These are phyloP conservation scores for Chlorella sp. DNA, from an alignment of 139 green algal genomes.

Conservation along the genomic window DNA sequence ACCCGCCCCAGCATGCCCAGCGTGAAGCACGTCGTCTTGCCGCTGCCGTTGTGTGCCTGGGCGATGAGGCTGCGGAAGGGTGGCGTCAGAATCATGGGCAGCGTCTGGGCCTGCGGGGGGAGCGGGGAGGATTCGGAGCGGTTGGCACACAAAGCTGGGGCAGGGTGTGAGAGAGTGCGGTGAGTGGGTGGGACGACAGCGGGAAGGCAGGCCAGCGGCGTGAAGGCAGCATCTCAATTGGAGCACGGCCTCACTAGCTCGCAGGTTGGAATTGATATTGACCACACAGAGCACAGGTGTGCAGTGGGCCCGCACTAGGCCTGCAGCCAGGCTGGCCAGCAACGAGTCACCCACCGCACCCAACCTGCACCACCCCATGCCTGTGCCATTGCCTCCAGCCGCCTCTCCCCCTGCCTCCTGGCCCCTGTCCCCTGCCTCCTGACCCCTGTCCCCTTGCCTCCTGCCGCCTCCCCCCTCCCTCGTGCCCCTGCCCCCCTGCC, in stretches of 20 bases:
- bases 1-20: constrained; percentile 97
- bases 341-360: too few species aligned
- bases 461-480: neutral
- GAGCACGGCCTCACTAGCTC: too few species aligned
- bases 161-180: too few species aligned
- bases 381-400: too few species aligned
- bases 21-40: constrained; percentile 99
- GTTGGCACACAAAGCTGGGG: neutral
- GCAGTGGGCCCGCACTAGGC: too few species aligned
- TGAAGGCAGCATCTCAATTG: too few species aligned
- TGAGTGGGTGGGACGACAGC: too few species aligned
- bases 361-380: neutral
- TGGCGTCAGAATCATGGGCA: constrained; percentile 96
- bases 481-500: too few species aligned
- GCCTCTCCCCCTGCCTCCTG: too few species aligned
- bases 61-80: constrained; percentile 92
- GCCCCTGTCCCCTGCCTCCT: constrained; percentile 48
- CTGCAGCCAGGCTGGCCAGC: too few species aligned
- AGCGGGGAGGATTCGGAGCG: neutral
- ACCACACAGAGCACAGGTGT: too few species aligned
- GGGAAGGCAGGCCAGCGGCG: neutral
- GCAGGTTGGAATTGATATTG: neutral
- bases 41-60: constrained; percentile 96
- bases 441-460: too few species aligned
- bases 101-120: constrained; percentile 74